Base-by-base conservation (phyloP, 1,284 basidiomycete genomes). In the Hymenochaete sp. region DNA sequence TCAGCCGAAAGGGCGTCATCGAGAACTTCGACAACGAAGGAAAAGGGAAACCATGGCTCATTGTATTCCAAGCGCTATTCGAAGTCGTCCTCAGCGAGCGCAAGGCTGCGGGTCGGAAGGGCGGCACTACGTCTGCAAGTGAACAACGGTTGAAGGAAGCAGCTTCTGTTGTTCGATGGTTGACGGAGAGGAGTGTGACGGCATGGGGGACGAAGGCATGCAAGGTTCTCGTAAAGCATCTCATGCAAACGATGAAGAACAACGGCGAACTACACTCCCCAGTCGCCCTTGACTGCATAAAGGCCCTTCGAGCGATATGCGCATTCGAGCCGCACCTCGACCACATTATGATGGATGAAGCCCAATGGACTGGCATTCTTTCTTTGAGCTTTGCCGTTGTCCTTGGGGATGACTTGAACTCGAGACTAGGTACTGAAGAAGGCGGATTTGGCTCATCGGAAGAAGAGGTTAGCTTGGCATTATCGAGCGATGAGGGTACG, bases 251-350 rank as follows among this genome's bases (percentile, higher is more conserved):
- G 48, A 70, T 91, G 48, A 67, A 78, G 9, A 60, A 77, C 53
- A 64, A 71, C 9, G 71, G 72, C 21, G 55, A 71, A 1, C 67
- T 95, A 7, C 72, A 84, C 42, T 57, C 68, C 5, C 77, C 79
- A 0, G 71, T 92, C 4, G 79, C 85, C 2, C 63, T 89, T 49
- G 79, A 92, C 59, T 96, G 92, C 59, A 70, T 83, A 49, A 92
- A 93, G 59, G 73, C 85, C 0, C 68, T 95, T 27, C 75, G 77
- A 32, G 68, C 68, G 38, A 59, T 87, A 2, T 66, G 91, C 35
- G 64, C 65, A 41, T 82, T 79, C 58, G 62, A 66, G 2, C 82
- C 88, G 0, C 93, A 97, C 61, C 67, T 93, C 41, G 82, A 93
- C 25, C 78, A 85, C 54, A 59, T 95, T 24, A 41, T 46, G 44